A percentile compares a stretch with the other conserved stretches of the same genome.
Evolutionary conservation across 2,329 filamentous ascomycete genomes (phyloP).

Genomic region (Epicoccum nigrum): DNA sequence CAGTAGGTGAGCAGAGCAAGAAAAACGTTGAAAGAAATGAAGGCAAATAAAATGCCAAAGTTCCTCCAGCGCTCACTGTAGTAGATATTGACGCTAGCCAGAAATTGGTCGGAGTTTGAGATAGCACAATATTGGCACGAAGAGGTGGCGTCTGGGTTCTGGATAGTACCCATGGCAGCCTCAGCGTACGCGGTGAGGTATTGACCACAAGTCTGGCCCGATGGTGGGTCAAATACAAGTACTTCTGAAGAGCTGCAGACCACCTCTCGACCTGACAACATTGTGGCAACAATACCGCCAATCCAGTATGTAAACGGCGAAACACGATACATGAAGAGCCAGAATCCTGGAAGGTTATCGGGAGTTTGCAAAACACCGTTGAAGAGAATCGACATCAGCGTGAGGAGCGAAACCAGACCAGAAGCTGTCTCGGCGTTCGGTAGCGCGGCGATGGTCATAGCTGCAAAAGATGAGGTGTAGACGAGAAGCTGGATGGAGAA

Average conservation of each 20-base stretch:
- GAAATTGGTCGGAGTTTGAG: constrained; percentile 55
- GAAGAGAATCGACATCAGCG: constrained; percentile 53
- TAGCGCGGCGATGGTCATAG: constrained; percentile 74
- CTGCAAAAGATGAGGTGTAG: constrained; percentile 74
- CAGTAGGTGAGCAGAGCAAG: constrained; percentile 67
- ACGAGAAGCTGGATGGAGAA: constrained; percentile 71
- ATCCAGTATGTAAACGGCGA: constrained; percentile 71
- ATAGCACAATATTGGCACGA: constrained; percentile 59
- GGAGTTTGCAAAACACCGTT: constrained; percentile 67
- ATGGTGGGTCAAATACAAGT: constrained; percentile 49
- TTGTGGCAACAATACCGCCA: constrained; percentile 47
- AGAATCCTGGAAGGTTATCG: constrained; percentile 68
- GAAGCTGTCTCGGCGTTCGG: constrained; percentile 72
- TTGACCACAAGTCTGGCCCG: constrained; percentile 49
- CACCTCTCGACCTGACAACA: constrained; percentile 55
- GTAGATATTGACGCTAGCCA: constrained; percentile 50
- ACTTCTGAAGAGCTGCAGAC: constrained; percentile 54
- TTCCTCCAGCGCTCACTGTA: constrained; percentile 68
- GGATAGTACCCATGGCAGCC: constrained; percentile 48
- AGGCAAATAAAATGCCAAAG: constrained; percentile 73
- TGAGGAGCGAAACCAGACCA: constrained; percentile 66
- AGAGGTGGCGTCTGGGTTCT: constrained; percentile 52
- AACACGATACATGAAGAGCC: constrained; percentile 77
- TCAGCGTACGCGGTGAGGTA: constrained; percentile 54
- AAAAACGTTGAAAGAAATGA: constrained; percentile 67